Conservation (phyloP, 2,329 filamentous ascomycete genomes). For the Bipolaris bicolor region DNA sequence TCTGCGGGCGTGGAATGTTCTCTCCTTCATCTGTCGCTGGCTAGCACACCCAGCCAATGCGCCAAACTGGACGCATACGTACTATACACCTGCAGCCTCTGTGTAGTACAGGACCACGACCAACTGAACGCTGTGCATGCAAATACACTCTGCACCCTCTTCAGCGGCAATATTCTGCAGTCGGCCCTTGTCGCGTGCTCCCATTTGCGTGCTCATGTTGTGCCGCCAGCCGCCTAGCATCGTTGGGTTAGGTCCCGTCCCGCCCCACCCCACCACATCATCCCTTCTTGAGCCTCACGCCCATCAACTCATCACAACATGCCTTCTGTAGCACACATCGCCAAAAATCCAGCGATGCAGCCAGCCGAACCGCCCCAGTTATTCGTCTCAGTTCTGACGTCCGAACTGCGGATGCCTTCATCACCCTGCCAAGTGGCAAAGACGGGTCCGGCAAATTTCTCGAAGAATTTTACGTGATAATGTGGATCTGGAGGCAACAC, state of each 20-base stretch:
- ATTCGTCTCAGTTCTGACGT: not conserved
- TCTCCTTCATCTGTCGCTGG: no score
- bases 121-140: no score
- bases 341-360: not conserved
- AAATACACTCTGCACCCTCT: not conserved
- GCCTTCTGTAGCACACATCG: not conserved
- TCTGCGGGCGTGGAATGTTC: no score
- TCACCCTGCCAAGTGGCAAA: constrained; percentile 28
- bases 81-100: no score
- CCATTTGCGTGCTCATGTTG: not conserved
- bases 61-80: no score
- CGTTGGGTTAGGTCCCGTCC: constrained; percentile 10
- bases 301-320: constrained; percentile 7
- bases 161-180: not conserved
- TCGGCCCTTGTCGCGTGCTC: constrained; percentile 1
- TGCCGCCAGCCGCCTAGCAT: not conserved
- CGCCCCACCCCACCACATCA: constrained; percentile 9
- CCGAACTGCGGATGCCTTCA: constrained; percentile 18
- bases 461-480: constrained; percentile 41
- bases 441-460: constrained; percentile 31
- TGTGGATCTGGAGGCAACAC: constrained; percentile 34
- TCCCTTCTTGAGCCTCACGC: constrained; percentile 6
- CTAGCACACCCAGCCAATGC: no score
- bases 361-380: not conserved
- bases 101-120: not conserved